Base-by-base conservation (phyloP, 148 eudicot genomes). In the Nepenthes gracilis region DNA sequence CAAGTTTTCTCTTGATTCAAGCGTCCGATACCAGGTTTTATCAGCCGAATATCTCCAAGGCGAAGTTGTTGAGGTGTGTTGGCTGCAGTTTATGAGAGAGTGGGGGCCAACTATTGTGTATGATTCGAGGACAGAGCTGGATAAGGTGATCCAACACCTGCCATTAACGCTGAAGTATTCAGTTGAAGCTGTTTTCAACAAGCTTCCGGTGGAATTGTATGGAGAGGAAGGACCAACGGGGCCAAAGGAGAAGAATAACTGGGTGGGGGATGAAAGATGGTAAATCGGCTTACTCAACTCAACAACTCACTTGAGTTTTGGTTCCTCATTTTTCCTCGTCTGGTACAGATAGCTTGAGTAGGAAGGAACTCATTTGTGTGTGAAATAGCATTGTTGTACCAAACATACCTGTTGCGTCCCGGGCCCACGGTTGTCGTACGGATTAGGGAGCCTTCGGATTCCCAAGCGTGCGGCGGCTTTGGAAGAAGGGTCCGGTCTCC, bases 171-270 rank as follows among this genome's bases (percentile, higher is more conserved):
- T 86, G 11, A 73, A 81, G 13, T 57, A 47, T 71, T 69, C 88
- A 9, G 58, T 75, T 45, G 49, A 67, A 35, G 74, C 45, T 71
- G 60, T 81, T 43, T 76, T 80, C 50, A 59, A 64, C 58, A 86
- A 86, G 71, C 48, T 93, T 9, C 95, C 96, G 0, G 60, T 73
- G 59, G 96, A 88, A 63, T 68, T 93, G 58, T 84, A 67, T 59
- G 78, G 74, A 12, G 84, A 93, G 77, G 88, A 79, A 62, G 98
- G 98, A 9, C 96, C 95, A 33, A 86, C 87, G 14, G 98, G 98
- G 47, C 98, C 98, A 0, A 93, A 93, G 79, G 95, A 93, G 83
- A 93, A 93, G 84, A 81, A 85, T 71, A 88, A 89, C 48, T 93
- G 99, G 99, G 37, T 65, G 38, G 96, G 89, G 15, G 96, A 93